A percentile compares a stretch with the other conserved stretches of the same genome.
Conservation (phyloP, 1,284 basidiomycete genomes). For the Termitomyces sp. region DNA sequence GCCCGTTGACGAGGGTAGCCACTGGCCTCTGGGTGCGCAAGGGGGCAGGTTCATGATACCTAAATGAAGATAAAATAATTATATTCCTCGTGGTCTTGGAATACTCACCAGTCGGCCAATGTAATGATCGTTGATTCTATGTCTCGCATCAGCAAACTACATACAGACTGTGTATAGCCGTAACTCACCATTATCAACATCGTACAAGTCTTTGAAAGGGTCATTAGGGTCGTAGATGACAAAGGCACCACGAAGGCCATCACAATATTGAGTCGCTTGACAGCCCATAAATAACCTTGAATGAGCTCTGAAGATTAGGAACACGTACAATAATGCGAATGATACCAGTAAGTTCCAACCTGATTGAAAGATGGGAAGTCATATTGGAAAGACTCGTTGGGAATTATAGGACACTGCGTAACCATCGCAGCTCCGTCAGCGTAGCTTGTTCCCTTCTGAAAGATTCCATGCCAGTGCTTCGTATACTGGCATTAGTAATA, state of each 20-base stretch:
- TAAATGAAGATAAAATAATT: background rate
- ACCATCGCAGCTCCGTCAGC: slow-evolving; percentile 33
- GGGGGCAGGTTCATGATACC: slow-evolving; percentile 18
- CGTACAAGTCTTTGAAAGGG: background rate
- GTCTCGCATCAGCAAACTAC: background rate
- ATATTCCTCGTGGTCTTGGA: too few species aligned
- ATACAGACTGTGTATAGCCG: background rate
- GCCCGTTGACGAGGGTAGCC: slow-evolving; percentile 28
- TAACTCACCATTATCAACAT: background rate
- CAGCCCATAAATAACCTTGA: background rate
- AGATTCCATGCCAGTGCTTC: slow-evolving; percentile 36
- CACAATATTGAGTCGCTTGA: slow-evolving; percentile 1
- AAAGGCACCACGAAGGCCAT: slow-evolving; percentile 1
- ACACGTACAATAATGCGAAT: slow-evolving; percentile 13
- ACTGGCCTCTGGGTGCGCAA: slow-evolving; percentile 1
- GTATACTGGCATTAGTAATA: background rate
- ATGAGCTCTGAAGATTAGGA: background rate
- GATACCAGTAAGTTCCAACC: slow-evolving; percentile 43
- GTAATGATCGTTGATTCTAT: background rate
- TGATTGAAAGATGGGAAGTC: slow-evolving; percentile 26
- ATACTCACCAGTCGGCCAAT: slow-evolving; percentile 1
- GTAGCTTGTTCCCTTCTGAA: slow-evolving; percentile 28
- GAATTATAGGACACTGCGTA: slow-evolving; percentile 34
- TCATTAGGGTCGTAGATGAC: background rate
- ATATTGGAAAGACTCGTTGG: slow-evolving; percentile 28